phyloP scores from a whole-genome alignment of 345 rosid genomes.

The Pseudoturritis turrita region DNA sequence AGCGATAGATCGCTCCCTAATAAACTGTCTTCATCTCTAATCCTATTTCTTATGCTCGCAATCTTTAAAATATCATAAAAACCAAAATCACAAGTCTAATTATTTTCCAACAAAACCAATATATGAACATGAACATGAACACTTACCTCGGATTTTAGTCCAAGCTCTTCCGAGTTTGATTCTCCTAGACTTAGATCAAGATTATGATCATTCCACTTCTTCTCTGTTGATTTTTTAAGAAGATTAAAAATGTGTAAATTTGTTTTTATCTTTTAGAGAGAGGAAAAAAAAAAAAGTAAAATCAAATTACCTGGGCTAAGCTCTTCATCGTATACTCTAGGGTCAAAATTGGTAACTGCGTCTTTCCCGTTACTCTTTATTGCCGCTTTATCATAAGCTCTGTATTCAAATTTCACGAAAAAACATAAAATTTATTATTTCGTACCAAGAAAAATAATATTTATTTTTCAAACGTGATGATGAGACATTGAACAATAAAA shows the following conservation, averaged over 20 bases:
- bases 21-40: slow-evolving; percentile 32
- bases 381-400: slow-evolving; percentile 91
- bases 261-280: no score
- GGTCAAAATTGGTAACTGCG: slow-evolving; percentile 92
- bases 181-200: slow-evolving; percentile 87
- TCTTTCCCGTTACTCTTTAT: slow-evolving; percentile 93
- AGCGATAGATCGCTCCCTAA: slow-evolving; percentile 64
- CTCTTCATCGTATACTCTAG: slow-evolving; percentile 67
- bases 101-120: neutral
- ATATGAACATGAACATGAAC: neutral
- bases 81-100: neutral
- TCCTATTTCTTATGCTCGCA: slow-evolving; percentile 51
- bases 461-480: slow-evolving; percentile 6
- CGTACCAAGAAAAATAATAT: neutral
- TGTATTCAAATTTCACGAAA: slow-evolving; percentile 1
- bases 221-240: neutral
- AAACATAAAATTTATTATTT: neutral
- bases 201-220: slow-evolving; percentile 39
- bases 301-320: slow-evolving; percentile 37
- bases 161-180: slow-evolving; percentile 26
- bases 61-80: neutral
- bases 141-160: slow-evolving; percentile 9
- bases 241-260: neutral
- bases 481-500: neutral
- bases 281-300: neutral